phyloP scores from a whole-genome alignment of 345 rosid species.

The Heritiera fomes region DNA sequence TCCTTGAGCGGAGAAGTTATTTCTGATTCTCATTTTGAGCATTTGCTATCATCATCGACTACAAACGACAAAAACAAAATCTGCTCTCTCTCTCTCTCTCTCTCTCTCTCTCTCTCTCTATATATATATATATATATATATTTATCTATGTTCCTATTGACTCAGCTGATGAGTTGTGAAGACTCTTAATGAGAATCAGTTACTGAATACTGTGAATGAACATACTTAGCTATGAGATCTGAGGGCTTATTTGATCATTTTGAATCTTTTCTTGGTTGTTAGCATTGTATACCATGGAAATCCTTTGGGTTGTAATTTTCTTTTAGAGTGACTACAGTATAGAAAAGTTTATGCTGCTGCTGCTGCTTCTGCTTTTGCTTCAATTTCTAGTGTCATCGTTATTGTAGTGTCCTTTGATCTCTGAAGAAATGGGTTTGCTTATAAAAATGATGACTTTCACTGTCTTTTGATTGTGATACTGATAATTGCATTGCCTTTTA shows the following conservation, averaged over 20 bases:
- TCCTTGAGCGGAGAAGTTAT: conserved; percentile 13
- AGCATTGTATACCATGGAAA: neutral
- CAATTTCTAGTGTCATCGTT: neutral
- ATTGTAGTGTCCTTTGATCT: neutral
- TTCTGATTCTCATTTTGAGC: conserved; percentile 16
- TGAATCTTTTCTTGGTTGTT: neutral
- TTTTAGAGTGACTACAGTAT: neutral
- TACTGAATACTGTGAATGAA: neutral
- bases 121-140: too few relatives aligned
- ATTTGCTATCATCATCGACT: neutral
- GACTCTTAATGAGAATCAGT: conserved; percentile 3
- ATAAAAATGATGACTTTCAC: neutral
- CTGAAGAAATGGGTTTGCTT: neutral
- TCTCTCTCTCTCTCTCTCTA: neutral
- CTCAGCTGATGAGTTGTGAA: conserved; percentile 18
- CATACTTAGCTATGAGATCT: conserved; percentile 23
- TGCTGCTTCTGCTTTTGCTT: neutral
- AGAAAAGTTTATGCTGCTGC: neutral
- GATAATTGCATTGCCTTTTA: neutral
- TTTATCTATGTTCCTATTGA: neutral
- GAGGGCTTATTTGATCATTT: conserved; percentile 16
- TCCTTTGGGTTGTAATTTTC: neutral
- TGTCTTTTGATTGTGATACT: neutral
- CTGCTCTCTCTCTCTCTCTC: conserved; percentile 13
- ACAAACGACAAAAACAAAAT: neutral